Base-by-base conservation (phyloP, 768 basidiomycete genomes). In the Boletus rubescentipes region DNA sequence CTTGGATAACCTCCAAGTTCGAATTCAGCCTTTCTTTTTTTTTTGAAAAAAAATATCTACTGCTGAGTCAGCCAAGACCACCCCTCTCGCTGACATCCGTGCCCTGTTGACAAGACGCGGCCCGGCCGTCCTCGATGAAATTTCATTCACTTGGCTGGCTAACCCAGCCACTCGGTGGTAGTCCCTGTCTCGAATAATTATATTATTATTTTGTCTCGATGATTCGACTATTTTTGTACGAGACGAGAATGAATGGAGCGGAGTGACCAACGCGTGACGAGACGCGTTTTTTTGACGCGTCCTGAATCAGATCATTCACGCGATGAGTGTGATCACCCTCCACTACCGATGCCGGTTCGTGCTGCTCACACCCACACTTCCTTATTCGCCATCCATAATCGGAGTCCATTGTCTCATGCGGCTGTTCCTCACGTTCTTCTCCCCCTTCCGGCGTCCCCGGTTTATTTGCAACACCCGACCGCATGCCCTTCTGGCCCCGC, bases 261-360 rank as follows among this genome's bases (percentile, higher is more conserved):
- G 40, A 45, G 54, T 57, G 54, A 63, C 62, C 45, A 54, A 53
- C 62, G 62, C 63, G 54, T 64, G 63, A 64, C 63, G 49, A 43
- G 49, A 61, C 63, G 63, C 54, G 63, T 53, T 57, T 65, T 53
- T 51, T 54, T 60, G 58, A 54, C 63, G 60, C 63, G 63, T 59
- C 60, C 53, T 56, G 38, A 63, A 63, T 48, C 53, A 53, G 29
- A 36, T 41, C 41, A 26, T 43, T 61, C 59, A 61, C 42, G 51
- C 53, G 48, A 59, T 50, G 51, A 26, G 26, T 26, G 26, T 49
- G 50, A 60, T 51, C 40, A 55, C 37, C 42, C 45, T 31, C 36
- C 39, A 49, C 53, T 47, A 61, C 59, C 48, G 51, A 58, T 47
- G 43, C 61, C 52, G 51, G 57, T 4, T 47, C 38, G 21, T 26